Base-by-base conservation (phyloP, 305 asterid genomes). In the Rubia balearica region DNA sequence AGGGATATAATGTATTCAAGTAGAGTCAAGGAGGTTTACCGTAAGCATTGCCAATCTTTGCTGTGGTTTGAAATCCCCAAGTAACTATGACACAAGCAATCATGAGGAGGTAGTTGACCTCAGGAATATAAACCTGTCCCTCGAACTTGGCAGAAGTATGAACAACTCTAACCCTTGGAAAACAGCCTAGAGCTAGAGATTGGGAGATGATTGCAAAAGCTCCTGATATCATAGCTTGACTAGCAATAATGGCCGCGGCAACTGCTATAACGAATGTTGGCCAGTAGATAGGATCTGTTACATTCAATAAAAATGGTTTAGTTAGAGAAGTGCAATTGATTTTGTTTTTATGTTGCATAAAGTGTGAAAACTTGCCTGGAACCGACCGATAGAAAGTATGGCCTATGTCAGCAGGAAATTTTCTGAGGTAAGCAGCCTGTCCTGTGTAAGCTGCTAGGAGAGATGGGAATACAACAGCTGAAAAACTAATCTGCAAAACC, bases 191-290 rank as follows among this genome's bases (percentile, higher is more conserved):
- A 43, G 81, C 74, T 11, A 88, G 84, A 9, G 97, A 83, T 75
- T 90, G 97, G 8, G 94, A 73, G 16, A 90, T 70, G 8, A 88
- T 89, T 1, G 92, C 72, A 64, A 88, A 90, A 0, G 94, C 65
- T 65, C 88, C 96, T 0, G 94, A 90, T 53, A 90, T 86, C 94
- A 89, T 80, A 0, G 97, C 93, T 81, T 90, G 97, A 68, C 97
- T 90, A 4, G 97, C 96, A 19, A 90, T 88, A 65, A 90, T 79
- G 1, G 97, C 96, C 4, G 96, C 94, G 3, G 78, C 83, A 8
- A 74, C 83, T 24, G 97, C 97, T 68, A 90, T 83, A 3, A 88
- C 90, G 51, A 88, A 90, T 6, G 84, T 83, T 0, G 94, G 96
- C 97, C 96, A 90, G 53, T 90, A 90, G 2, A 90, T 0, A 5